These are phyloP conservation scores for Rhododendron griersonianum DNA, from an alignment of 148 eudicot genomes.

Conservation along the genomic window DNA sequence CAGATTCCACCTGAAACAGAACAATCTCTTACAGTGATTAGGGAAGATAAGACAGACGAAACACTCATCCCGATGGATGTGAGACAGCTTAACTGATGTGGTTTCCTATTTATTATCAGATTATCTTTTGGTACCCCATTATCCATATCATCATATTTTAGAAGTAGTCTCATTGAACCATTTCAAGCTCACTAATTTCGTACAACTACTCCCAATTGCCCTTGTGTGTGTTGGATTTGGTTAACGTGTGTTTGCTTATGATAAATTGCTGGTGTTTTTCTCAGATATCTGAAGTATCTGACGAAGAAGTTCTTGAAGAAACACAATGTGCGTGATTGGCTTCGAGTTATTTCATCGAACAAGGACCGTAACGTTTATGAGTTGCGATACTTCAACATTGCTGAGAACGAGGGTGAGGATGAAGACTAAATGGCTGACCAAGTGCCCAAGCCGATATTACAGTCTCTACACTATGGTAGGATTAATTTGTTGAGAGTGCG, in stretches of 20 bases:
- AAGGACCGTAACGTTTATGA: slow-evolving; percentile 53
- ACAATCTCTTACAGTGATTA: not conserved
- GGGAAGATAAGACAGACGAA: too few species aligned
- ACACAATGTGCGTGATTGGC: slow-evolving; percentile 65
- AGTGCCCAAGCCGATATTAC: not conserved
- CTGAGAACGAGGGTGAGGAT: slow-evolving; percentile 60
- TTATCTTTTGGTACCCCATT: not conserved
- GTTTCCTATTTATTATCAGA: not conserved
- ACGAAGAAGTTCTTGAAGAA: slow-evolving; percentile 64
- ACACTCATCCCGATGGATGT: not conserved
- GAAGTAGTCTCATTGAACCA: not conserved
- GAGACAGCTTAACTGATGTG: not conserved
- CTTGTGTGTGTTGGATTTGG: not conserved
- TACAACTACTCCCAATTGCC: not conserved
- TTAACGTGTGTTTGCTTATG: not conserved
- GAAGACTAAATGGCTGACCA: slow-evolving; percentile 4
- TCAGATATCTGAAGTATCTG: slow-evolving; percentile 58
- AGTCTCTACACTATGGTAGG: not conserved
- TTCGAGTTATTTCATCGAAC: slow-evolving; percentile 59
- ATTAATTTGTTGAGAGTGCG: not conserved
- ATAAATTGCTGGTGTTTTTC: not conserved
- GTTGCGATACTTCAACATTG: slow-evolving; percentile 62
- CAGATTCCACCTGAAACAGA: not conserved
- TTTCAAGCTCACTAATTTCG: not conserved
- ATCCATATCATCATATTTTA: not conserved